phyloP scores from a whole-genome alignment of 1,284 basidiomycete genomes.

The Psilocybe mexicana region DNA sequence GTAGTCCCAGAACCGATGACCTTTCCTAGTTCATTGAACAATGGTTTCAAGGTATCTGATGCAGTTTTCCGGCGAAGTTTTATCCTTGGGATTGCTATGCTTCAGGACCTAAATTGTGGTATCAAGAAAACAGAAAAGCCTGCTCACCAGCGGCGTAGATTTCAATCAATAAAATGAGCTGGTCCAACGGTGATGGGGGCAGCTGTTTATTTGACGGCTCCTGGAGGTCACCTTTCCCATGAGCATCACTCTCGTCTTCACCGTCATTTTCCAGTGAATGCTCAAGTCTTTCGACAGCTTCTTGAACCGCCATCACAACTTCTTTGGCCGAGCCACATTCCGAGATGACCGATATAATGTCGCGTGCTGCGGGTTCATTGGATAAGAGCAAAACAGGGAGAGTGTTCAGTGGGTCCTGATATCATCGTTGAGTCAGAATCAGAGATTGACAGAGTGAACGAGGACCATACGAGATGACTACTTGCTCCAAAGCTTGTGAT shows the following conservation, averaged over 20 bases:
- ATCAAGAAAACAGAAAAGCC: not conserved
- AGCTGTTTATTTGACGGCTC: constrained; percentile 2
- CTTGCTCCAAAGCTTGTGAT: constrained; percentile 24
- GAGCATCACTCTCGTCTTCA: constrained; percentile 20
- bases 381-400: constrained; percentile 47
- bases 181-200: constrained; percentile 7
- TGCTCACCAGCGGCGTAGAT: constrained; percentile 45
- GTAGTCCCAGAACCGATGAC: constrained; percentile 32
- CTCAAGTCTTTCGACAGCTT: constrained; percentile 51
- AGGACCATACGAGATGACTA: constrained; percentile 28
- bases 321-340: constrained; percentile 57
- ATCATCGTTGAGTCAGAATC: not conserved
- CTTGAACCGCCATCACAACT: constrained; percentile 59
- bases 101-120: not conserved
- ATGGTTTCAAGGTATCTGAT: constrained; percentile 43
- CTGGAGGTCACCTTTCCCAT: constrained; percentile 15
- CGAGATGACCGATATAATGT: constrained; percentile 46
- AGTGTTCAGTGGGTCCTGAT: constrained; percentile 53
- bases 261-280: constrained; percentile 32
- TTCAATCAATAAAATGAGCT: constrained; percentile 39
- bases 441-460: not conserved
- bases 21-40: constrained; percentile 42
- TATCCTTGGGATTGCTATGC: constrained; percentile 37
- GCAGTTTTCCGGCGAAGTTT: constrained; percentile 45
- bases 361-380: constrained; percentile 37